These are phyloP conservation scores for Colletotrichum caudatum DNA, from an alignment of 2,329 filamentous ascomycete genomes.

Conservation along the genomic window DNA sequence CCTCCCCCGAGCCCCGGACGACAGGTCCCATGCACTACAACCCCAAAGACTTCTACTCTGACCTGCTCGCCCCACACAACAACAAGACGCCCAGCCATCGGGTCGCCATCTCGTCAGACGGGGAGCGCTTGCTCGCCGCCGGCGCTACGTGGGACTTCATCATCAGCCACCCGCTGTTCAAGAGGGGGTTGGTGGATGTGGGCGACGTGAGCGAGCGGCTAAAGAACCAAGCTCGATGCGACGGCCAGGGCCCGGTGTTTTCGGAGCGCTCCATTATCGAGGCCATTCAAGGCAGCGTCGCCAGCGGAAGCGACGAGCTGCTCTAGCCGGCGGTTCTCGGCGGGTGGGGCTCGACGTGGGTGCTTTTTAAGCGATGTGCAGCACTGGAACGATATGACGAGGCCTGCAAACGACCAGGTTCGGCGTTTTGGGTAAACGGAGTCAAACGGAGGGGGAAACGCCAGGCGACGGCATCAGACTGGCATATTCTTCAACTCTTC, in stretches of 20 bases:
- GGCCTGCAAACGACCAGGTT: conserved; percentile 32
- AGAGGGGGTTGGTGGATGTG: conserved; percentile 83
- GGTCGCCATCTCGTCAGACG: conserved; percentile 73
- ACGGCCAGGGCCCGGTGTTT: conserved; percentile 90
- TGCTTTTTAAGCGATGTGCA: conserved; percentile 37
- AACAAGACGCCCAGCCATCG: conserved; percentile 76
- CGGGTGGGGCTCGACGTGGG: conserved; percentile 10
- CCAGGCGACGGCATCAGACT: conserved; percentile 16
- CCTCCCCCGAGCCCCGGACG: conserved; percentile 62
- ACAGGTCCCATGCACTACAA: conserved; percentile 78
- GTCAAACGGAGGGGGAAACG: conserved; percentile 28
- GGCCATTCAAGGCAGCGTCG: conserved; percentile 83
- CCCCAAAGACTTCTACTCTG: conserved; percentile 78
- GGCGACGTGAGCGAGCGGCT: conserved; percentile 83
- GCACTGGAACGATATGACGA: conserved; percentile 22
- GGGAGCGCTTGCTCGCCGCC: conserved; percentile 78
- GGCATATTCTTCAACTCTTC: not conserved
- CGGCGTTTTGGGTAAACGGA: conserved; percentile 40
- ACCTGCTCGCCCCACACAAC: conserved; percentile 70
- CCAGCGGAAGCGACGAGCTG: conserved; percentile 82
- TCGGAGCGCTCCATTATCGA: conserved; percentile 78
- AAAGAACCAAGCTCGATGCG: conserved; percentile 80
- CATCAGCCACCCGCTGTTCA: conserved; percentile 81
- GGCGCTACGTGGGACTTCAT: conserved; percentile 92
- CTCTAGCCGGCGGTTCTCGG: conserved; percentile 49